Evolutionary conservation across 805 yeast genomes (phyloP), one percentile per base, ranked within the genome.

Genomic region (Wickerhamomyces sydowiorum): DNA sequence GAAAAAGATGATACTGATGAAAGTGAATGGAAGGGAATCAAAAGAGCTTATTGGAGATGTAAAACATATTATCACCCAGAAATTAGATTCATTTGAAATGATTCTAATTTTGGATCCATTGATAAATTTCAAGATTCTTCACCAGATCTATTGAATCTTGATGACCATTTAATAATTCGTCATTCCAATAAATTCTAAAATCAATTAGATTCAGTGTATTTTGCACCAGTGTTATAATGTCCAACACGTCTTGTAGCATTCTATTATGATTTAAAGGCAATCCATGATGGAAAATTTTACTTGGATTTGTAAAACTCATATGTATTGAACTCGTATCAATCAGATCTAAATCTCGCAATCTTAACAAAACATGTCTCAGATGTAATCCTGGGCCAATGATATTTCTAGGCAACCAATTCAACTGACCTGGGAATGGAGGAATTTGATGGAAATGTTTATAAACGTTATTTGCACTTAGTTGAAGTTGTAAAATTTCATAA

Each of bases 21-120:
- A 19, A 67, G 76, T 40, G 81, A 75, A 9, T 80, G 86, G 86
- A 75, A 72, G 29, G 82, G 70, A 23, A 73, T 82, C 45, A 74
- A 76, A 41, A 60, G 85, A 47, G 70, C 82, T 1, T 81, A 81
- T 57, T 81, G 86, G 86, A 71, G 75, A 47, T 81, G 86, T 58
- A 81, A 85, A 5, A 68, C 70, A 1, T 81, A 79, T 51, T 80
- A 77, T 53, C 88, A 81, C 49, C 87, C 88, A 7, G 80, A 76
- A 43, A 76, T 72, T 10, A 65, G 65, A 40, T 80, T 80, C 51
- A 55, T 65, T 15, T 56, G 21, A 15, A 35, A 17, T n/a, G n/a
- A n/a, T n/a, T n/a, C n/a, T n/a, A n/a, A n/a, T n/a, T n/a, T n/a
- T n/a, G n/a, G n/a, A 23, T 23, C 10, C 10, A 7, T 7, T 23